Base-by-base conservation (phyloP, 2,329 filamentous ascomycete genomes). In the Teratosphaeria pseudoeucalypti region DNA sequence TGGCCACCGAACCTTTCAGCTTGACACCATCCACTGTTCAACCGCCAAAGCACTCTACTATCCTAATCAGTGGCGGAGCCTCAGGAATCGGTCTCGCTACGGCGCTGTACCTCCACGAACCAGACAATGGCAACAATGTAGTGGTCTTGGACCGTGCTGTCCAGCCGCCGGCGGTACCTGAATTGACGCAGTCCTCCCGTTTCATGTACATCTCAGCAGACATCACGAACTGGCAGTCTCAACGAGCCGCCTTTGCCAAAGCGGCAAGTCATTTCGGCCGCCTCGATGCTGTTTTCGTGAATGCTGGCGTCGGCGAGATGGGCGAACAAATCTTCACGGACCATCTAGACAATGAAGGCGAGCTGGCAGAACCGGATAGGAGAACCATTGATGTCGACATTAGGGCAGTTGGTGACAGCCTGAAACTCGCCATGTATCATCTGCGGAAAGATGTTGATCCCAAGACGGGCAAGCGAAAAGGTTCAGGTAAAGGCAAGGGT, bases 321-420 rank as follows among this genome's bases (percentile, higher is more conserved):
- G 71, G 71, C 49, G 78, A 80, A 54, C 77, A 80, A 62, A 79
- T 81, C 67, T 81, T 79, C 71, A 75, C 71, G 4, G 77, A 79
- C 56, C 70, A 74, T 9, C 56, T 76, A 5, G 77, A 79, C 56
- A 60, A 52, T 0, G 58, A 71, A 5, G 78, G 77, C 0, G 65
- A 76, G 60, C 66, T 80, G n/a, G 70, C 71, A 54, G 77, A 77
- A 66, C 78, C 78, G 10, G 76, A 79, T 61, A 70, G 75, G 23
- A 67, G 74, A n/a, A 73, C 74, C 3, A 67, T 79, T 52, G 75
- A 74, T 55, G 71, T 80, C 26, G 78, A 80, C 61, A 73, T 80
- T 66, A 71, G 77, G 54, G 78, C 77, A 4, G 76, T 78, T 4
- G 70, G 70, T 34, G 76, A 78, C 61, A 79, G 76, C 14, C 71